Conservation (phyloP, 139 green algal species). For the Chlamydomonas sp. region DNA sequence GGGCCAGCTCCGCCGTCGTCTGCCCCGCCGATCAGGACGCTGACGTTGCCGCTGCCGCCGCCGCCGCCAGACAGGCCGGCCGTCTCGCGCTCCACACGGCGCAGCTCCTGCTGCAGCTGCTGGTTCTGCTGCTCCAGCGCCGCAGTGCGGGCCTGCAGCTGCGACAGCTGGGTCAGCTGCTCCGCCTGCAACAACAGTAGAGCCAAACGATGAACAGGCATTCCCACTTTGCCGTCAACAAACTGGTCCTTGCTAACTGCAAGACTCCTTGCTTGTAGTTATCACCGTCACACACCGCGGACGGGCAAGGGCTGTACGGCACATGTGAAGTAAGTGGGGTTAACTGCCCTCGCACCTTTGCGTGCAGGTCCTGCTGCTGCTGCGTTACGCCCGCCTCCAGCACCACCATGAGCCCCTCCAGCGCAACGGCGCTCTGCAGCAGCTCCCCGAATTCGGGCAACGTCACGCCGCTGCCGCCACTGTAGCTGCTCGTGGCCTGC, state of each 20-base stretch:
- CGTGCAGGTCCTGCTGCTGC: conserved; percentile 40
- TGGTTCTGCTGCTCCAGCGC: conserved; percentile 33
- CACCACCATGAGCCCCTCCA: conserved; percentile 25
- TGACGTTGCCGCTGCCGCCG: background rate
- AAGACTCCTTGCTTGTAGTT: background rate
- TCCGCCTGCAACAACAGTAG: background rate
- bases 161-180: conserved; percentile 32
- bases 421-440: conserved; percentile 10
- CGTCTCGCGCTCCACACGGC: background rate
- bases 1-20: background rate
- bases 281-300: background rate
- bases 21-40: background rate
- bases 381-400: conserved; percentile 31
- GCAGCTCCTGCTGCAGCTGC: conserved; percentile 30
- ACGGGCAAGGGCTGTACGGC: background rate
- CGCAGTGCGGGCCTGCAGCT: conserved; percentile 7
- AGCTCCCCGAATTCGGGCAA: conserved; percentile 30
- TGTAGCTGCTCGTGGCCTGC: too few species aligned
- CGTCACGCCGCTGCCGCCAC: background rate
- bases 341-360: conserved; percentile 4
- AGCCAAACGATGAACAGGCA: too few species aligned
- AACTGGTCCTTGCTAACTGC: too few species aligned
- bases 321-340: too few species aligned
- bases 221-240: too few species aligned
- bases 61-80: background rate